These are phyloP conservation scores for Ambrosia trifida DNA, from an alignment of 129 eudicot species.

Conservation along the genomic window DNA sequence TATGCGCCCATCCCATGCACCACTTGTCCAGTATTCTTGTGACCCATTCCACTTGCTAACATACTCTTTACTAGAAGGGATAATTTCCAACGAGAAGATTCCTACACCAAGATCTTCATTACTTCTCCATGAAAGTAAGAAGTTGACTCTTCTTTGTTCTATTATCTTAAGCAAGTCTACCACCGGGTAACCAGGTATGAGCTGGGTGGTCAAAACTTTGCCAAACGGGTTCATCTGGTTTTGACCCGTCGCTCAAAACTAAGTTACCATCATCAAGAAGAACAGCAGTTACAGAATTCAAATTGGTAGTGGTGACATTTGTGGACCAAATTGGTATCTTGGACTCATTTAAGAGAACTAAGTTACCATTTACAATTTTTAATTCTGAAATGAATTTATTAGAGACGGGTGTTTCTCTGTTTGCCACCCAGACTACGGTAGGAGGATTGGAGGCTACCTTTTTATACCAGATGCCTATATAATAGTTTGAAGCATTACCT, in stretches of 20 bases:
- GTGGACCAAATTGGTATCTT: conserved; percentile 61
- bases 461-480: conserved; percentile 67
- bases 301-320: conserved; percentile 27
- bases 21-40: conserved; percentile 59
- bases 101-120: conserved; percentile 64
- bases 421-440: conserved; percentile 73
- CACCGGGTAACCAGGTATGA: conserved; percentile 72
- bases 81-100: conserved; percentile 52
- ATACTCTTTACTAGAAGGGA: conserved; percentile 45
- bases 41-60: conserved; percentile 53
- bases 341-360: conserved; percentile 52
- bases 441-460: conserved; percentile 26
- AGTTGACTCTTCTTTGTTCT: conserved; percentile 34
- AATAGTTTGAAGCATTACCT: conserved; percentile 61
- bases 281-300: conserved; percentile 38
- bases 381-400: conserved; percentile 47
- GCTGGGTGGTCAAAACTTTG: conserved; percentile 66
- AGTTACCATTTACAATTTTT: conserved; percentile 47
- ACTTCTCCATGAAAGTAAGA: conserved; percentile 75
- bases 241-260: conserved; percentile 42
- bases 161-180: conserved; percentile 45
- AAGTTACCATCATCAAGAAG: conserved; percentile 58
- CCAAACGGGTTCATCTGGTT: conserved; percentile 43
- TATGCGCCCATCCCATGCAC: conserved; percentile 56
- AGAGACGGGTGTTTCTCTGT: conserved; percentile 52